phyloP scores from a whole-genome alignment of 495 filamentous ascomycete species.

The Elaphomyces granulatus region DNA sequence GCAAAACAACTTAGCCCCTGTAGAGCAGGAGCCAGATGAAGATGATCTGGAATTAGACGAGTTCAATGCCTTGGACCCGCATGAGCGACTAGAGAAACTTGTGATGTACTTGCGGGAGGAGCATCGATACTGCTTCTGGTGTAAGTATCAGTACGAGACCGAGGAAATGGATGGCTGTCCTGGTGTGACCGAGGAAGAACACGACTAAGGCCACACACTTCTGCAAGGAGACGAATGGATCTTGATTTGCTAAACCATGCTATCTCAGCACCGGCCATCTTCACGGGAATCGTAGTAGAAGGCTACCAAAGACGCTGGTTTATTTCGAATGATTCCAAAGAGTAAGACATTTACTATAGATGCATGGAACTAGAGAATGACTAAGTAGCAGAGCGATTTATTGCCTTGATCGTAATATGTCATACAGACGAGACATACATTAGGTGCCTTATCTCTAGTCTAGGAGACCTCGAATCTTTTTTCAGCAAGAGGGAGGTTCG shows the following conservation, averaged over 20 bases:
- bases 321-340: not conserved
- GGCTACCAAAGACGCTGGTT: not conserved
- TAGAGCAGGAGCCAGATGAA: conserved; percentile 32
- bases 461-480: no score
- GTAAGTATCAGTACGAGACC: conserved; percentile 63
- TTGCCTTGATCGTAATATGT: no score
- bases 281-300: conserved; percentile 2
- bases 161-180: conserved; percentile 76
- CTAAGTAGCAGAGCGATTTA: no score
- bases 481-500: no score
- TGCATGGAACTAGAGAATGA: no score
- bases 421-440: no score
- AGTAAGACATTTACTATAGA: not conserved
- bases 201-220: no score
- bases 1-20: conserved; percentile 7
- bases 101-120: conserved; percentile 53
- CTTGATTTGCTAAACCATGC: no score
- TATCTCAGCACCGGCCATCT: no score
- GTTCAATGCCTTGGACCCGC: conserved; percentile 53
- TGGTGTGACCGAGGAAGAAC: conserved; percentile 79
- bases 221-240: no score
- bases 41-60: conserved; percentile 77
- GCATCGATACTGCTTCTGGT: conserved; percentile 91
- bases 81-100: conserved; percentile 48
- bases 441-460: no score